A percentile compares a stretch with the other conserved stretches of the same genome.
Conservation (phyloP, 768 basidiomycete species). For the Amanita rubescens region DNA sequence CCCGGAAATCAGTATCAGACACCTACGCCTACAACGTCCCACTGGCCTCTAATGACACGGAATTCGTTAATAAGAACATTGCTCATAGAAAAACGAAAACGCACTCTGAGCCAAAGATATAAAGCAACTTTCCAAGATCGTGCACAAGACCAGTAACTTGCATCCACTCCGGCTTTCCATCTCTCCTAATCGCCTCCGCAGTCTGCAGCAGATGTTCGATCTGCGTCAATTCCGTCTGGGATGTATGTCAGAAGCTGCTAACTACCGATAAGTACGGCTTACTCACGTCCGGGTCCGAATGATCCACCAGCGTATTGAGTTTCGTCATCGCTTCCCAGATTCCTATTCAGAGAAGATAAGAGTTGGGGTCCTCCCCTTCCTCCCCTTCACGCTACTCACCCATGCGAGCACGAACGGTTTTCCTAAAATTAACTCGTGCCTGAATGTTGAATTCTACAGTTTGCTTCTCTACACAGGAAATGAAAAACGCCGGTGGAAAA, state of each 20-base stretch:
- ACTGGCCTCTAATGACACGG: slow-evolving; percentile 44
- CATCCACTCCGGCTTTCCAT: slow-evolving; percentile 81
- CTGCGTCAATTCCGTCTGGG: slow-evolving; percentile 58
- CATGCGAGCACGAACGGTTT: slow-evolving; percentile 54
- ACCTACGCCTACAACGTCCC: slow-evolving; percentile 77
- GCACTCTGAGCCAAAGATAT: slow-evolving; percentile 58
- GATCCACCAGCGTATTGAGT: slow-evolving; percentile 73
- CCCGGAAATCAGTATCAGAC: not conserved
- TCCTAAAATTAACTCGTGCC: slow-evolving; percentile 59
- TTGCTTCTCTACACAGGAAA: slow-evolving; percentile 41
- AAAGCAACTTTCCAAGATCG: slow-evolving; percentile 73
- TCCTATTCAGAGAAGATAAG: slow-evolving; percentile 2
- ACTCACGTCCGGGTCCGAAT: slow-evolving; percentile 71
- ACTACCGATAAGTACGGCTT: not conserved
- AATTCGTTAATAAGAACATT: not conserved
- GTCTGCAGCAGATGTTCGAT: slow-evolving; percentile 80
- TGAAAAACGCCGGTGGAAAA: too few species aligned
- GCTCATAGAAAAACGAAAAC: not conserved
- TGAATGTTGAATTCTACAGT: slow-evolving; percentile 70
- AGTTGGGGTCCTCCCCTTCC: not conserved
- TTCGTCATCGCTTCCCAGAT: slow-evolving; percentile 74
- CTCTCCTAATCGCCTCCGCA: slow-evolving; percentile 67
- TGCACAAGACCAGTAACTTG: slow-evolving; percentile 72
- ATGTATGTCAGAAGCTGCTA: not conserved
- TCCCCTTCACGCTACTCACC: slow-evolving; percentile 18